Evolutionary conservation across 2,329 filamentous ascomycete species (phyloP).

Genomic region (Penicillium crustosum): DNA sequence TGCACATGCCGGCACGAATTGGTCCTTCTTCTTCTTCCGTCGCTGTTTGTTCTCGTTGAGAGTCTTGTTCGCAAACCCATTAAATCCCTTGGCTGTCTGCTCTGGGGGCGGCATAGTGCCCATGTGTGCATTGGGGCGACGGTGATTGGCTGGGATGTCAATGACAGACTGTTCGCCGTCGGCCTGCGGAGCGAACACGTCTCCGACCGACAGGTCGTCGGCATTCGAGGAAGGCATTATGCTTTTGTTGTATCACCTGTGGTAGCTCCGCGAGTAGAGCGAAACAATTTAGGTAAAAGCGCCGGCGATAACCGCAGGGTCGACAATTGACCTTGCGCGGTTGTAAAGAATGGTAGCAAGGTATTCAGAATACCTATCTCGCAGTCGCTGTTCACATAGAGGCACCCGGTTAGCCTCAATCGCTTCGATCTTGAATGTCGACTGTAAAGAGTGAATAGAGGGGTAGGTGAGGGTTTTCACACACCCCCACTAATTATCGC

Average conservation of each 20-base stretch:
- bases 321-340: constrained; percentile 13
- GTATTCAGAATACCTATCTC: constrained; percentile 17
- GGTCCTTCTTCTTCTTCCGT: constrained; percentile 45
- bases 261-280: neutral
- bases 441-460: constrained; percentile 12
- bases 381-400: constrained; percentile 12
- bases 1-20: constrained; percentile 32
- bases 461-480: constrained; percentile 20
- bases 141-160: constrained; percentile 26
- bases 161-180: constrained; percentile 31
- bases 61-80: constrained; percentile 31
- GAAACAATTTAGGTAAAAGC: neutral
- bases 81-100: constrained; percentile 20
- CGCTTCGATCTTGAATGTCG: neutral
- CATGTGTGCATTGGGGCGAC: constrained; percentile 30
- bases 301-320: constrained; percentile 10
- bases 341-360: constrained; percentile 12
- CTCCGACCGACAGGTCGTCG: constrained; percentile 41
- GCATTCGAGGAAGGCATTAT: constrained; percentile 26
- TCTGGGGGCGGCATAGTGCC: constrained; percentile 25
- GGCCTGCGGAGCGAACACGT: constrained; percentile 41
- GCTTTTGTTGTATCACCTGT: neutral
- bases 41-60: constrained; percentile 31
- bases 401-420: constrained; percentile 15
- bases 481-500: constrained; percentile 19